Evolutionary conservation across 257 asterid genomes (phyloP), one percentile per base, ranked within the genome.

Genomic region (Ilex asprella): DNA sequence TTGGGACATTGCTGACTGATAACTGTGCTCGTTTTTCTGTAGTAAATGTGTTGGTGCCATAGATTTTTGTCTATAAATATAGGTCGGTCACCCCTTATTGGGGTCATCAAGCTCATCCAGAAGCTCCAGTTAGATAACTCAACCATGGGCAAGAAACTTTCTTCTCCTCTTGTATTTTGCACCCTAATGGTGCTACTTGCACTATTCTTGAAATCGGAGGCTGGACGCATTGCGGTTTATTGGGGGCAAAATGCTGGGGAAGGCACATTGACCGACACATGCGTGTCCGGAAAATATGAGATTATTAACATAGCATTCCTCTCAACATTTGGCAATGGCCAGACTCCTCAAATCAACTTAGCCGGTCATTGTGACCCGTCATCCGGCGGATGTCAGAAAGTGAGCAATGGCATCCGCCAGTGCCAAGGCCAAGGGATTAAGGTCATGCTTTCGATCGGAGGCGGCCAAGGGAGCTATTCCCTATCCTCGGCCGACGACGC

Each of bases 201-300:
- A 35, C 41, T 35, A 8, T 4, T 35, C 41, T 66, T 51, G 59
- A 63, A 2, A 13, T 50, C 50, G 39, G 59, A 63, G 51, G 55
- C 21, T 41, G 57, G 62, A 44, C 5, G 41, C 5, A 56, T 66
- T 31, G 64, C 21, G 10, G 41, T 66, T 9, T 57, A 66, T 16
- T 66, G 70, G 70, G 70, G 70, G 35, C 63, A 65, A 56, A 6
- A 56, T 32, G 39, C 1, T 0, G 30, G 57, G n/a, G 70, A 57
- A 56, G 57, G 57, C 41, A 35, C 7, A 35, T 35, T 35, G 41
- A 35, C 41, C 0, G 57, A 46, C 13, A 57, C 58, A 16, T 62
- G 66, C 31, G 7, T 10, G 15, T 31, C 58, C n/a, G 57, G 58
- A 3, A 14, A 47, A 16, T 62, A 50, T 31, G 31, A 52, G 58